Percentiles rank a stretch among this genome's conserved stretches.
phyloP scores from a whole-genome alignment of 441 rosid species.

The Euphorbia schlechtendalii region DNA sequence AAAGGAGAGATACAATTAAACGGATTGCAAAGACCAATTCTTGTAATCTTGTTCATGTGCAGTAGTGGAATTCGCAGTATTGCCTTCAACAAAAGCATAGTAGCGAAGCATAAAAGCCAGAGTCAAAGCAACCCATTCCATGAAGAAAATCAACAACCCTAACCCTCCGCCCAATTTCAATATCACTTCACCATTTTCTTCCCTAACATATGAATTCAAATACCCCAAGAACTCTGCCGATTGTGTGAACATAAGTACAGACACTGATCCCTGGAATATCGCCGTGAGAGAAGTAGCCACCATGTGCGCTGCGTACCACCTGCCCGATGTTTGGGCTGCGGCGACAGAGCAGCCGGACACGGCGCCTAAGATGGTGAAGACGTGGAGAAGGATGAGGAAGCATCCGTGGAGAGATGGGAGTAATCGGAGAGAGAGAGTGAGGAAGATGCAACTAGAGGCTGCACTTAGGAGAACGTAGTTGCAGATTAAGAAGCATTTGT shows the following conservation, averaged over 20 bases:
- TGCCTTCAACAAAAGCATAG: slow-evolving; percentile 46
- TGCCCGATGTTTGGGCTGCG: slow-evolving; percentile 30
- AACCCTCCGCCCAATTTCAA: slow-evolving; percentile 72
- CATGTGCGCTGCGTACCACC: slow-evolving; percentile 77
- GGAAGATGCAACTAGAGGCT: slow-evolving; percentile 85
- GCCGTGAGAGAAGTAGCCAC: slow-evolving; percentile 68
- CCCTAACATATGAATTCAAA: slow-evolving; percentile 70
- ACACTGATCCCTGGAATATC: slow-evolving; percentile 75
- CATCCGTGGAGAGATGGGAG: slow-evolving; percentile 66
- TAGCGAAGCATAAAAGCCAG: slow-evolving; percentile 75
- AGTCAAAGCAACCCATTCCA: slow-evolving; percentile 69
- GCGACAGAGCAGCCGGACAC: slow-evolving; percentile 65
- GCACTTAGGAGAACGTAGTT: slow-evolving; percentile 83
- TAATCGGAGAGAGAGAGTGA: slow-evolving; percentile 84
- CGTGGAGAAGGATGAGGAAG: slow-evolving; percentile 71
- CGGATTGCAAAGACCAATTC: slow-evolving; percentile 72
- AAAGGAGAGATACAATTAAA: not conserved
- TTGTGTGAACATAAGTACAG: slow-evolving; percentile 65
- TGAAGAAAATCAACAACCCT: slow-evolving; percentile 49
- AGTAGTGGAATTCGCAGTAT: slow-evolving; percentile 15
- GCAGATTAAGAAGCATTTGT: slow-evolving; percentile 58
- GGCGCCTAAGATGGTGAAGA: slow-evolving; percentile 53
- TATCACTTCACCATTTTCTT: slow-evolving; percentile 64
- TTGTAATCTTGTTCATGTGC: slow-evolving; percentile 42
- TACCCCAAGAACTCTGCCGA: slow-evolving; percentile 50